phyloP scores from a whole-genome alignment of 2,329 filamentous ascomycete genomes.

The Microcera coccophila region DNA sequence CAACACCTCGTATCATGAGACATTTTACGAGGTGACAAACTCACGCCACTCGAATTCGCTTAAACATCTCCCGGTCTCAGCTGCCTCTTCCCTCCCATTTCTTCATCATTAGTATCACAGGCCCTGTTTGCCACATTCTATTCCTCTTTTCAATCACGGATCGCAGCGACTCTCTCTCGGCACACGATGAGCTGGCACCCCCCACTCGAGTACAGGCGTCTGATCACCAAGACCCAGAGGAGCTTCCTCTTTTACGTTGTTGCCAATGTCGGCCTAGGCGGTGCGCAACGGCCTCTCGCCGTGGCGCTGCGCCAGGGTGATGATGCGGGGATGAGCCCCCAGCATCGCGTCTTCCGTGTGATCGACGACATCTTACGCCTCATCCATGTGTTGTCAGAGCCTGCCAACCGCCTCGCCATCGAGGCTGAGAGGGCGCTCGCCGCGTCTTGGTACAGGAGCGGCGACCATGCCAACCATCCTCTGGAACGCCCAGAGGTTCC shows the following conservation, averaged over 20 bases:
- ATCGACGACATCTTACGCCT: neutral
- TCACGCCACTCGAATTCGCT: no score
- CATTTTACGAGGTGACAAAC: no score
- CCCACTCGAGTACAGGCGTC: neutral
- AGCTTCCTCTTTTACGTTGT: slow-evolving; percentile 2
- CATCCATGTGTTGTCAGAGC: neutral
- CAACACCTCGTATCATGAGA: no score
- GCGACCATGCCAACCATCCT: neutral
- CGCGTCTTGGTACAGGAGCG: neutral
- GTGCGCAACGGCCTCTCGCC: neutral
- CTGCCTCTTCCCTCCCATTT: no score
- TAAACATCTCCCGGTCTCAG: no score
- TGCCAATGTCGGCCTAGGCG: slow-evolving; percentile 1
- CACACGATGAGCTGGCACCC: slow-evolving; percentile 6
- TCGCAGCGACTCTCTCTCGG: no score
- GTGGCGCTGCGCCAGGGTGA: slow-evolving; percentile 1
- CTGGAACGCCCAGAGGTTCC: neutral
- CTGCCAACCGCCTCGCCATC: neutral
- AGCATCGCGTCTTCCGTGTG: neutral
- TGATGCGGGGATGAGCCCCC: neutral
- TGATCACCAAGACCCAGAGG: neutral
- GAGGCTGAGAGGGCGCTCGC: slow-evolving; percentile 1
- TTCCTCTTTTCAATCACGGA: no score
- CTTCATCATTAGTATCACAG: no score
- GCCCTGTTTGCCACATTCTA: no score